Evolutionary conservation across 2,329 filamentous ascomycete species (phyloP), one percentile per base, ranked within the genome.

Genomic region (Achaetomium macrosporum): DNA sequence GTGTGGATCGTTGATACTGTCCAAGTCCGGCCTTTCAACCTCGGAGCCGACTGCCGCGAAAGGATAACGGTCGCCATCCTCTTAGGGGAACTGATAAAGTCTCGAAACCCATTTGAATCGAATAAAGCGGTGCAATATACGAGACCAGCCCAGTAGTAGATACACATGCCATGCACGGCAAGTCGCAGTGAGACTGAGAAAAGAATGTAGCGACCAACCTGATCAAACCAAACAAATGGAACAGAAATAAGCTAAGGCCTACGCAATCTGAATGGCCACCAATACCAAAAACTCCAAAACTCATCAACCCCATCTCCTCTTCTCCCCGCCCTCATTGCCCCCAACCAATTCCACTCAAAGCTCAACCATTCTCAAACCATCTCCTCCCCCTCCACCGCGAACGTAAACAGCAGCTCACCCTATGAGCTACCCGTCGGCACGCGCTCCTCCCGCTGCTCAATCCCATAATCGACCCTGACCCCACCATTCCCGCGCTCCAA

Each of bases 361-460:
- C 9, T 5, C 35, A 12, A 8, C 8, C 42, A 25, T 2, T 13
- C n/a, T 31, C 42, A 50, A 39, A 52, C 45, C 10, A 47, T 25
- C 37, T 50, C 43, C 3, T 2, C 15, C 45, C 36, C 50, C 13
- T 42, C 31, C 29, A 42, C 49, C 13, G 33, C 25, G 3, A 33
- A 13, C 37, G 20, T 35, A 13, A 50, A 43, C 15, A 47, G 33
- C 42, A 53, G 39, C 50, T 47, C 54, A 25, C 20, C 46, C 53
- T 53, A 57, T 15, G 50, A 57, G 36, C 44, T 20, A n/a, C 30
- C 17, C 15, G 19, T 43, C 30, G 40, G 47, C 37, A 56, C 29
- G 4, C 51, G 25, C 47, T 58, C 57, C 52, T 55, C 49, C 29
- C 29, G 35, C 36, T 36, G 17, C 51, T 55, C 57, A 43, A 57